These are phyloP conservation scores for Sideroxylon spinosum DNA, from an alignment of 179 eudicot genomes.

Conservation along the genomic window DNA sequence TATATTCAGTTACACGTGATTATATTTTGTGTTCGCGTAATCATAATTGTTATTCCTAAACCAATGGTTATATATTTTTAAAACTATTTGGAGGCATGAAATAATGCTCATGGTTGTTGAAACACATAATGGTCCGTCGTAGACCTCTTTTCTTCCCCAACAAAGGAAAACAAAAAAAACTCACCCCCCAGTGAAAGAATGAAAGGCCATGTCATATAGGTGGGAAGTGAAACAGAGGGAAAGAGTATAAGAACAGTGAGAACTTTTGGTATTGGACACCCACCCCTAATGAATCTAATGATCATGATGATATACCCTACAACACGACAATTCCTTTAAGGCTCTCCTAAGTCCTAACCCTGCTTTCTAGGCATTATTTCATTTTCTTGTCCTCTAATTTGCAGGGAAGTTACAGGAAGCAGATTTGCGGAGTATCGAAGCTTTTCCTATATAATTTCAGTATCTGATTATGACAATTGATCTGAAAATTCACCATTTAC, in stretches of 20 bases:
- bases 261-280: background rate
- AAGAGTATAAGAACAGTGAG: background rate
- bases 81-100: background rate
- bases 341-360: background rate
- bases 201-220: background rate
- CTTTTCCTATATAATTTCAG: background rate
- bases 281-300: background rate
- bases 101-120: constrained; percentile 5
- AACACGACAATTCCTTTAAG: background rate
- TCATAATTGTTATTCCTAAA: too few relatives aligned
- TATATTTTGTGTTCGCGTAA: too few relatives aligned
- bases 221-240: background rate
- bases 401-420: background rate
- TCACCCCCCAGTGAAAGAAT: background rate
- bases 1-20: too few relatives aligned
- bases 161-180: too few relatives aligned
- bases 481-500: background rate
- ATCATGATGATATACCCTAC: background rate
- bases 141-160: background rate
- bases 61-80: too few relatives aligned
- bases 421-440: background rate
- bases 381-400: constrained; percentile 1
- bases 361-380: constrained; percentile 10
- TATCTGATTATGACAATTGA: background rate
- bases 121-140: constrained; percentile 1